phyloP scores from a whole-genome alignment of 1,284 basidiomycete species.

The Porogramme epimiltina region DNA sequence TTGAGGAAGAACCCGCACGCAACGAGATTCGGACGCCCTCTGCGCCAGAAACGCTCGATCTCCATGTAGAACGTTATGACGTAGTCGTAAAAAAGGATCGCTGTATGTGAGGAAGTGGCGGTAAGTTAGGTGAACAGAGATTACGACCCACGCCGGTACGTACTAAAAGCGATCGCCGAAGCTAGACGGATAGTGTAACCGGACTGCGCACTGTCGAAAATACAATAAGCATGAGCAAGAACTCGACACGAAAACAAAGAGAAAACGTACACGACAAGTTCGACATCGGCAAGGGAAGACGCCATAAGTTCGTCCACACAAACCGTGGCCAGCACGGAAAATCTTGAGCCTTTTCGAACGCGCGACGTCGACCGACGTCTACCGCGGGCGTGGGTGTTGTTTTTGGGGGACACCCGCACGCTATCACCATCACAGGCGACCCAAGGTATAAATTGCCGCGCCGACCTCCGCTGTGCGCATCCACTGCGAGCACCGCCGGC shows the following conservation, averaged over 20 bases:
- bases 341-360: too few relatives aligned
- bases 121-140: too few relatives aligned
- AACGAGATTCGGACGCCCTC: neutral
- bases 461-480: too few relatives aligned
- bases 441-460: too few relatives aligned
- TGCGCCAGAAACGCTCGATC: constrained; percentile 1
- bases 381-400: too few relatives aligned
- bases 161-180: neutral
- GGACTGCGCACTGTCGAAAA: neutral
- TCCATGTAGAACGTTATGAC: neutral
- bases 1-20: constrained; percentile 5
- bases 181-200: neutral
- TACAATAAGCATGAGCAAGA: too few relatives aligned
- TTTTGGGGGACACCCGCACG: too few relatives aligned
- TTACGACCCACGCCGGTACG: too few relatives aligned
- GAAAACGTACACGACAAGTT: neutral
- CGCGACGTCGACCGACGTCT: too few relatives aligned
- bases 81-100: constrained; percentile 3
- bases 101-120: neutral
- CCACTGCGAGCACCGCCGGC: too few relatives aligned
- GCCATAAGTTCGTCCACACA: neutral
- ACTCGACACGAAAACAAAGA: neutral
- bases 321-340: neutral
- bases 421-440: too few relatives aligned
- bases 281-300: neutral